A percentile compares a stretch with the other conserved stretches of the same genome.
Conservation (phyloP, 495 filamentous ascomycete species). For the Neurospora sp. region DNA sequence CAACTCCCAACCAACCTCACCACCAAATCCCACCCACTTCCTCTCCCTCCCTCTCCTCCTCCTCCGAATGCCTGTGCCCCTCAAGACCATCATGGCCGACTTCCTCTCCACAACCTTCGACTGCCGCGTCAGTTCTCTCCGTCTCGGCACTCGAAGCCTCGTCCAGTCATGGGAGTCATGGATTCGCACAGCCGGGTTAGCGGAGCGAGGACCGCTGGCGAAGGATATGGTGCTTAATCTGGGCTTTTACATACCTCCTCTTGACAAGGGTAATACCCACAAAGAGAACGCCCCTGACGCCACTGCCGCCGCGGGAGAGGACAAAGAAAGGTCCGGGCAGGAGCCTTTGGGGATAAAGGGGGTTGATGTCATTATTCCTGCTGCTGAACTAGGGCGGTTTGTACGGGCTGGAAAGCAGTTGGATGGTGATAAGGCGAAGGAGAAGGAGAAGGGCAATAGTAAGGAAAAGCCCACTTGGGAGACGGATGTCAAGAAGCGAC, state of each 20-base stretch:
- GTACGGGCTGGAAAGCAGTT: slow-evolving; percentile 2
- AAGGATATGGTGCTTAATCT: slow-evolving; percentile 33
- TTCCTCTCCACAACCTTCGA: slow-evolving; percentile 37
- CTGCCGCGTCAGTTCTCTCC: slow-evolving; percentile 31
- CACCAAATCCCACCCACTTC: slow-evolving; percentile 10
- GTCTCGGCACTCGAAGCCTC: slow-evolving; percentile 33
- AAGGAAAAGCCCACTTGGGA: slow-evolving; percentile 11
- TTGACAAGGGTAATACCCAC: too few species aligned
- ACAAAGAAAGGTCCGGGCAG: not conserved
- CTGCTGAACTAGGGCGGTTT: slow-evolving; percentile 21
- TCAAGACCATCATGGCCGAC: slow-evolving; percentile 30
- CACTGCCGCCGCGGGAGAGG: not conserved
- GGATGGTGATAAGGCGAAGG: not conserved
- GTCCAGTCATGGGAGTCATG: slow-evolving; percentile 30
- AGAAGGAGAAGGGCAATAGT: slow-evolving; percentile 2
- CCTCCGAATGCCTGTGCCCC: slow-evolving; percentile 33
- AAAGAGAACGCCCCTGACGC: not conserved
- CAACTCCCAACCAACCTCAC: not conserved
- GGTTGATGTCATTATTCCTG: slow-evolving; percentile 33
- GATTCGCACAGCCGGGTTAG: not conserved
- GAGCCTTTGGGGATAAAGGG: slow-evolving; percentile 24
- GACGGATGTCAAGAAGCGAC: slow-evolving; percentile 19
- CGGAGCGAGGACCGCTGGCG: not conserved
- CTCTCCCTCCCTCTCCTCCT: slow-evolving; percentile 32
- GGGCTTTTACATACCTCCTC: slow-evolving; percentile 20